Conservation (phyloP, 2,329 filamentous ascomycete genomes). For the Hypocreales sp. region DNA sequence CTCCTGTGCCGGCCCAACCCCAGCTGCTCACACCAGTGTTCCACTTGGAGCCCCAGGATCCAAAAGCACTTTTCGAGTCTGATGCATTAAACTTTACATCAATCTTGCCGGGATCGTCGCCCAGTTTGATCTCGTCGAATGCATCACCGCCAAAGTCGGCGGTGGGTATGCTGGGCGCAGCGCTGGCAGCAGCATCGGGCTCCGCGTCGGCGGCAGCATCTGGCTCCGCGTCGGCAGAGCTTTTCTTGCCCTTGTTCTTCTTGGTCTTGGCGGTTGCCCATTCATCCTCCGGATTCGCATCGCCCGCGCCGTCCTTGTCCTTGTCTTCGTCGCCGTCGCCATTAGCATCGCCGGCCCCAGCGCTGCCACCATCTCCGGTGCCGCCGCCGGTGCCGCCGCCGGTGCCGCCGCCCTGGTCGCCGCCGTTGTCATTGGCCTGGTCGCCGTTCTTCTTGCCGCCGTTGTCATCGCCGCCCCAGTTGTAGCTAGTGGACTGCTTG, state of each 20-base stretch:
- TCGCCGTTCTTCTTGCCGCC: conserved; percentile 4
- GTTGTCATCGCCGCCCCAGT: conserved; percentile 3
- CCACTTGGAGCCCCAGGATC: conserved; percentile 47
- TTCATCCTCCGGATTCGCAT: conserved; percentile 20
- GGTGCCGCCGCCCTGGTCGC: conserved; percentile 1
- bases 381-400: conserved; percentile 2
- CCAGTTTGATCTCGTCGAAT: conserved; percentile 54
- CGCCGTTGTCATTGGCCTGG: conserved; percentile 3
- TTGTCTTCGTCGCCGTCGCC: conserved; percentile 4
- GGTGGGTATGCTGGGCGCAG: conserved; percentile 7
- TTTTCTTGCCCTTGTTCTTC: conserved; percentile 22
- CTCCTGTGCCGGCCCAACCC: conserved; percentile 21
- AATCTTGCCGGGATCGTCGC: conserved; percentile 40
- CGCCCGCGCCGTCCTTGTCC: conserved; percentile 9
- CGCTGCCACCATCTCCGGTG: not conserved
- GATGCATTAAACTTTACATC: conserved; percentile 38
- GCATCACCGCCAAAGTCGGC: conserved; percentile 28
- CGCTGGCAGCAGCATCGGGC: conserved; percentile 10
- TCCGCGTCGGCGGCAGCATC: conserved; percentile 12
- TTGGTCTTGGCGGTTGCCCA: conserved; percentile 18
- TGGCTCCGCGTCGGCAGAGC: conserved; percentile 10
- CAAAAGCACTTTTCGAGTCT: conserved; percentile 29
- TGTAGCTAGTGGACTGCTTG: conserved; percentile 2
- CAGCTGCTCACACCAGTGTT: conserved; percentile 32
- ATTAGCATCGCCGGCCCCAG: conserved; percentile 1